Conservation (phyloP, 2,329 filamentous ascomycete species). For the Paraconiothyrium sp. region DNA sequence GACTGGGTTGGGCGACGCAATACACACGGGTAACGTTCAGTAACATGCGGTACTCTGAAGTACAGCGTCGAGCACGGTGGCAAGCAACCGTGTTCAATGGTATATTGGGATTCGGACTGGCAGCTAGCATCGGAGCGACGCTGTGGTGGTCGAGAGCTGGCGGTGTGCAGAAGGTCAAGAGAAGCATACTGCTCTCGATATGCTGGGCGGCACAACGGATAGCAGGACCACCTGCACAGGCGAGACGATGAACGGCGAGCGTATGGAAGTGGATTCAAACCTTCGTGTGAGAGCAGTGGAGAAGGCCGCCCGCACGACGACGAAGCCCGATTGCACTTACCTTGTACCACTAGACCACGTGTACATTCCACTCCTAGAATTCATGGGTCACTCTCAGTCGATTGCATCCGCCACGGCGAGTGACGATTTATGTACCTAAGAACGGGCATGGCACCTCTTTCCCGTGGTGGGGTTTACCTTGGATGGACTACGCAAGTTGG, state of each 20-base stretch:
- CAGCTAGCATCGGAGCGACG: constrained; percentile 26
- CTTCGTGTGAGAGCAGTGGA: not conserved
- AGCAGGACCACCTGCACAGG: constrained; percentile 29
- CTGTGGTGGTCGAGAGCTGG: constrained; percentile 36
- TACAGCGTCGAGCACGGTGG: constrained; percentile 71
- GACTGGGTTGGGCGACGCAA: constrained; percentile 88
- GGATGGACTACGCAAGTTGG: too few species aligned
- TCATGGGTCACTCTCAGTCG: too few species aligned
- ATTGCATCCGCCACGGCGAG: too few species aligned
- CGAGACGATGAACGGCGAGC: constrained; percentile 13
- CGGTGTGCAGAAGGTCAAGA: constrained; percentile 35
- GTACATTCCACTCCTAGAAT: not conserved
- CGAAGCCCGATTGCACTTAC: not conserved
- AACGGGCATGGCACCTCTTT: too few species aligned
- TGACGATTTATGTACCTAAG: too few species aligned
- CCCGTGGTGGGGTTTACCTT: too few species aligned
- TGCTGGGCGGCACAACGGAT: constrained; percentile 36
- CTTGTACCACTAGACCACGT: not conserved
- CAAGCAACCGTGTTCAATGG: constrained; percentile 46
- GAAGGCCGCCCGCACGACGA: not conserved
- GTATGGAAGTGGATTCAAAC: not conserved
- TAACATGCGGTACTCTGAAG: constrained; percentile 88
- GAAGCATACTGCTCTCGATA: constrained; percentile 37
- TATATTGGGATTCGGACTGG: constrained; percentile 35
- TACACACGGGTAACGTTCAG: constrained; percentile 93